Evolutionary conservation across 1,139 yeast species (phyloP).

Genomic region (Zygosaccharomyces pseudobailii): DNA sequence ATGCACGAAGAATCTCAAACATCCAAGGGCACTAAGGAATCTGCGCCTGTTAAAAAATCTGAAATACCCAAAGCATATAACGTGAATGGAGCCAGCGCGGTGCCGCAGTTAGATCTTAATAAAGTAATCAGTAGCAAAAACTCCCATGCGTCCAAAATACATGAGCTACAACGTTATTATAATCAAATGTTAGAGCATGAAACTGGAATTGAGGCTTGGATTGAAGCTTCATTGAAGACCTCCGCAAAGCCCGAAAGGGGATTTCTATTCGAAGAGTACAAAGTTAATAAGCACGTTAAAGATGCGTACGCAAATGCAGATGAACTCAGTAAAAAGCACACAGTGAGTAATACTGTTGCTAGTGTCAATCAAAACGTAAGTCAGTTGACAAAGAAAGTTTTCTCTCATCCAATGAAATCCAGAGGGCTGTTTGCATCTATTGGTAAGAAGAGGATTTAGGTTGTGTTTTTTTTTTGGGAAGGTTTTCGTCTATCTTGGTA

Average conservation of each 20-base stretch:
- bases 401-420: conserved; percentile 33
- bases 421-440: conserved; percentile 33
- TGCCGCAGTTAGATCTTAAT: conserved; percentile 26
- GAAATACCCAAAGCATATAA: not conserved
- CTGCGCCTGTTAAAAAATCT: not conserved
- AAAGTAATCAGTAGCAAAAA: conserved; percentile 23
- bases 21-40: conserved; percentile 6
- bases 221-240: conserved; percentile 29
- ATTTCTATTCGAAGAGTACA: conserved; percentile 31
- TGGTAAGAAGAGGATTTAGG: conserved; percentile 26
- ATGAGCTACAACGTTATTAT: conserved; percentile 21
- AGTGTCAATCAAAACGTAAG: conserved; percentile 35
- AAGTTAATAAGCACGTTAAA: conserved; percentile 31
- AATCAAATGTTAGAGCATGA: conserved; percentile 24
- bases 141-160: conserved; percentile 23
- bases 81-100: not conserved
- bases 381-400: conserved; percentile 33
- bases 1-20: conserved; percentile 16
- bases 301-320: conserved; percentile 36
- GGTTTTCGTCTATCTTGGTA: not conserved
- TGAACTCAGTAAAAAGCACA: conserved; percentile 30
- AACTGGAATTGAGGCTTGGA: conserved; percentile 32
- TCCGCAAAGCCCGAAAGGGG: conserved; percentile 25
- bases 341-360: conserved; percentile 33
- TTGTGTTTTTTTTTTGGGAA: not conserved